These are phyloP conservation scores for Sporisorium exsertum DNA, from an alignment of 1,284 basidiomycete species.

Conservation along the genomic window DNA sequence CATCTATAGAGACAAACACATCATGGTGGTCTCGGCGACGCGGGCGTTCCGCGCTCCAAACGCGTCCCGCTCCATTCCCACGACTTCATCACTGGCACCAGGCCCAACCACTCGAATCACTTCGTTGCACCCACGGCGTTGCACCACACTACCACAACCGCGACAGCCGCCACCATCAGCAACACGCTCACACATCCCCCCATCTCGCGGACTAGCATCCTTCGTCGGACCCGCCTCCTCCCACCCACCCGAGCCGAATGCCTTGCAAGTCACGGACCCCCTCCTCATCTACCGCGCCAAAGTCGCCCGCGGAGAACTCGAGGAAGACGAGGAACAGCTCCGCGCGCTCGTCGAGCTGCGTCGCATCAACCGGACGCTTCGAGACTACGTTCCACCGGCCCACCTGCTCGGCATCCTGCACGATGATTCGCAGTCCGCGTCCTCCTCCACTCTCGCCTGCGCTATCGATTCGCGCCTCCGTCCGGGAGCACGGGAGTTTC, in stretches of 20 bases:
- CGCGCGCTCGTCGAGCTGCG: conserved; percentile 76
- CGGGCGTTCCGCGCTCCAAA: conserved; percentile 13
- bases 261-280: conserved; percentile 58
- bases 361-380: conserved; percentile 72
- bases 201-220: conserved; percentile 7
- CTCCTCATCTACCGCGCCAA: conserved; percentile 60
- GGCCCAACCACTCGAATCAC: neutral
- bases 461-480: conserved; percentile 29
- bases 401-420: conserved; percentile 63
- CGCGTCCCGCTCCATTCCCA: conserved; percentile 4
- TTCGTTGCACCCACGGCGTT: neutral
- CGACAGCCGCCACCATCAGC: neutral
- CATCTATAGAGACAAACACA: conserved; percentile 6
- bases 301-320: conserved; percentile 74
- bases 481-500: conserved; percentile 17
- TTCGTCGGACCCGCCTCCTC: conserved; percentile 9
- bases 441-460: conserved; percentile 29
- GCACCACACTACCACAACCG: neutral
- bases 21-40: conserved; percentile 29
- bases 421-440: conserved; percentile 23
- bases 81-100: neutral
- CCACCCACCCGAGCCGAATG: conserved; percentile 16
- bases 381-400: conserved; percentile 73
- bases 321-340: conserved; percentile 77
- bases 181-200: too few species aligned